Base-by-base conservation (phyloP, 306 rosid genomes). In the Cercis canadensis region DNA sequence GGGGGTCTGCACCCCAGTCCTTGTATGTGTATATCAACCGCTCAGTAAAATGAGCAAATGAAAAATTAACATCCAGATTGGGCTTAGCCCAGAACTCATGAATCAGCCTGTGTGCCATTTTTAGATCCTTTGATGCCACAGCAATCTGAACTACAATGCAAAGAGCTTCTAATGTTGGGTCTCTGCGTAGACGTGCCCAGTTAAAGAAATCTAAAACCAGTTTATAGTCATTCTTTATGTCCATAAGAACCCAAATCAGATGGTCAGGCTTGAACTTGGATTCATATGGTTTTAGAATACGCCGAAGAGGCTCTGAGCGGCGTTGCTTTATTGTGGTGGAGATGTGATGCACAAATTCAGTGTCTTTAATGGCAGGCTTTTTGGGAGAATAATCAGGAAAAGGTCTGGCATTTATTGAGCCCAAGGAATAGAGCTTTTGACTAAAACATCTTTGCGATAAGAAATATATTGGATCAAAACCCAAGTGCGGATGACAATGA, bases 371-470 rank as follows among this genome's bases (percentile, higher is more conserved):
- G 56, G 87, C 69, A 36, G 90, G 87, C 50, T 78, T 92, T 54
- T 83, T 85, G 0, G 90, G 96, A 18, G 98, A 87, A 81, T 87
- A 92, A 69, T 89, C 92, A 45, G 98, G 98, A 65, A 92, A 92
- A 16, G 94, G 92, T 69, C 97, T 85, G 34, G 76, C 56, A 75
- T 56, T 74, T 45, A 82, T 68, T 64, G 87, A 71, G 71, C 58
- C 61, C 39, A 71, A 69, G 57, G 70, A 71, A 40, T 79, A 76
- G 50, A 64, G 39, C 45, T 34, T 65, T 21, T 50, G 62, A 65
- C 43, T 82, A 45, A 57, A 44, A 67, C 69, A 70, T 61, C 69
- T 78, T 62, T 59, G 46, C 49, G 40, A 59, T 24, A 62, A 54
- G 4, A 51, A 72, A 34, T 40, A 44, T 40, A 41, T 65, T 61